phyloP scores from a whole-genome alignment of 1,139 yeast genomes.

The Blastobotrys elegans region DNA sequence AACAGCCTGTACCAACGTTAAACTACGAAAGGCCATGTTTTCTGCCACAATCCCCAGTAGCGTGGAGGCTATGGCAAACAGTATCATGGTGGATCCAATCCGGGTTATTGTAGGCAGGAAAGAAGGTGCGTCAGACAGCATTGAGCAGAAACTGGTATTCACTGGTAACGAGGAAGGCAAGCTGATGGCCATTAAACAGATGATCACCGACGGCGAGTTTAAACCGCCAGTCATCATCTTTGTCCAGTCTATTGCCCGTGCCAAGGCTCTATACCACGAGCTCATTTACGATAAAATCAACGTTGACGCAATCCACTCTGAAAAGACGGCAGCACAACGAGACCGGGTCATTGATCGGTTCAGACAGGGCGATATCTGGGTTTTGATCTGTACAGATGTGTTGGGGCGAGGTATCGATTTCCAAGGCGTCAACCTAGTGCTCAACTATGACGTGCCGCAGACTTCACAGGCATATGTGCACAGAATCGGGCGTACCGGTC shows the following conservation, averaged over 20 bases:
- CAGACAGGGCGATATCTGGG: constrained; percentile 90
- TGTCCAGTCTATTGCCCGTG: constrained; percentile 86
- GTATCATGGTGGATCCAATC: constrained; percentile 79
- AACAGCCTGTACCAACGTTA: constrained; percentile 54
- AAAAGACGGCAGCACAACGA: constrained; percentile 84
- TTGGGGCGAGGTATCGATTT: constrained; percentile 96
- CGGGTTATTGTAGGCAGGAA: constrained; percentile 89
- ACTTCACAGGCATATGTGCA: constrained; percentile 94
- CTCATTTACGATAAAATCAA: constrained; percentile 83
- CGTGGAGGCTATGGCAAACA: constrained; percentile 82
- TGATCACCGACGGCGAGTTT: constrained; percentile 68
- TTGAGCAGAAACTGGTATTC: constrained; percentile 78
- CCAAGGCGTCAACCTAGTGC: constrained; percentile 89
- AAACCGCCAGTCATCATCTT: constrained; percentile 92
- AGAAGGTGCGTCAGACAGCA: constrained; percentile 82
- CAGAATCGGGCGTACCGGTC: constrained; percentile 97
- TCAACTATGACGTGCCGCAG: constrained; percentile 95
- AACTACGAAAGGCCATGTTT: constrained; percentile 63
- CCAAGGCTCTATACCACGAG: constrained; percentile 92
- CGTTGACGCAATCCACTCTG: constrained; percentile 95
- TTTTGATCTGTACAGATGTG: constrained; percentile 92
- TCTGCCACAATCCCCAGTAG: constrained; percentile 95
- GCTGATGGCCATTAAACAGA: constrained; percentile 80
- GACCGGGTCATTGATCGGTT: constrained; percentile 79
- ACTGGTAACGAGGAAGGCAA: constrained; percentile 97